phyloP scores from a whole-genome alignment of 2,329 filamentous ascomycete genomes.

The Cylindrodendrum hubeiense region DNA sequence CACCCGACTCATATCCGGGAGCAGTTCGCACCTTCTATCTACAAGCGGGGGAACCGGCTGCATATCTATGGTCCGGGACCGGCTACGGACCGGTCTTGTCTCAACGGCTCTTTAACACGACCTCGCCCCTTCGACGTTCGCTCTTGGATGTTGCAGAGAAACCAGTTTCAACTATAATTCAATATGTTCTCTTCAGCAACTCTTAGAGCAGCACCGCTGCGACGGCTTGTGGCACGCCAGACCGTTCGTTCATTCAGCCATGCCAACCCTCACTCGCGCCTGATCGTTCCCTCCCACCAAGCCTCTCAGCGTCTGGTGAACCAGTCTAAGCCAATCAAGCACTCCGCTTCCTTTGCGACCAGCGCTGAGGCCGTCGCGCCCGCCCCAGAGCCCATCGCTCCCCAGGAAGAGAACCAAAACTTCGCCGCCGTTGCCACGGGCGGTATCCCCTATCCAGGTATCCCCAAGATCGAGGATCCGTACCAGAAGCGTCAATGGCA shows the following conservation, averaged over 20 bases:
- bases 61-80: slow-evolving; percentile 22
- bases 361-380: slow-evolving; percentile 33
- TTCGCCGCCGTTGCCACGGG: slow-evolving; percentile 45
- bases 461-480: slow-evolving; percentile 67
- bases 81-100: slow-evolving; percentile 9
- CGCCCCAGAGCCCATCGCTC: not conserved
- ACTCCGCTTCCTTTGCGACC: slow-evolving; percentile 35
- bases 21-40: slow-evolving; percentile 20
- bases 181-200: slow-evolving; percentile 30
- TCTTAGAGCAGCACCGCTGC: slow-evolving; percentile 26
- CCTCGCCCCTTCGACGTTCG: not conserved
- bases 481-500: slow-evolving; percentile 53
- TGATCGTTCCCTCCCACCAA: slow-evolving; percentile 16
- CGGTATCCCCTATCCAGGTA: slow-evolving; percentile 57
- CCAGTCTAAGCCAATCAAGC: not conserved
- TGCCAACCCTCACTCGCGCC: not conserved
- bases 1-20: slow-evolving; percentile 8
- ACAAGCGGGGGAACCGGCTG: slow-evolving; percentile 26
- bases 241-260: slow-evolving; percentile 31
- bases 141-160: not conserved
- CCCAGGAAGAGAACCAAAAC: slow-evolving; percentile 35
- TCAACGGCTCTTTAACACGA: not conserved
- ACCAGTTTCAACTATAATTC: not conserved
- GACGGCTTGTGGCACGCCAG: slow-evolving; percentile 26
- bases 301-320: slow-evolving; percentile 11